Base-by-base conservation (phyloP, 2,329 filamentous ascomycete species). In the Sphaerulina populicola region DNA sequence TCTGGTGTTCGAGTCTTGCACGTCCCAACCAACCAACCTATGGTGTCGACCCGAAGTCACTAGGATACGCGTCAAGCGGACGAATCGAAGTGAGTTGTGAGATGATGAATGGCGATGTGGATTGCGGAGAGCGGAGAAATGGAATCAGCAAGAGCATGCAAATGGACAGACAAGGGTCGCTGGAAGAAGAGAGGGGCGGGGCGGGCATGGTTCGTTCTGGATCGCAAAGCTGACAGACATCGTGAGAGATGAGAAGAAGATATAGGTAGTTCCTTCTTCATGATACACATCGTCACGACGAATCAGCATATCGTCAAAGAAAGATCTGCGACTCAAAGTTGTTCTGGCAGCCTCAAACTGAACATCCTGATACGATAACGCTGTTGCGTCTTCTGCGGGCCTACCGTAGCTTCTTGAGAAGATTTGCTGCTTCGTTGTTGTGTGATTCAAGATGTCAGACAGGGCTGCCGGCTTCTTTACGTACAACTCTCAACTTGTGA, bases 401-500 rank as follows among this genome's bases (percentile, higher is more conserved):
- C 37, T n/a, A 27, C 4, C 38, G 42, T 41, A 48, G 37, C 46
- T 42, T 35, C 29, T 27, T 5, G 23, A 27, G 23, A 27, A 27
- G 23, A 27, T 27, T 27, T 6, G 23, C 23, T 27, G 23, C 23
- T 27, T 27, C 23, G 23, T 27, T 27, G 23, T 27, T 27, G 23
- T 47, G n/a, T 27, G 14, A 38, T 42, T 53, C 54, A 56, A 56
- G 49, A 59, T 57, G 55, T 45, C 53, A 29, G 49, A 41, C 52
- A 49, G 51, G 49, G 51, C 45, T 36, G 51, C 51, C 41, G 52
- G 53, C 53, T 54, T 57, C 51, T 59, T 57, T 35, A 53, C 49
- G 36, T 57, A 57, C 49, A 57, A 59, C 44, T 46, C 45, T 49
- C 55, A 59, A 50, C 57, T 59, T 54, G 57, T 59, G 53, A 57